Evolutionary conservation across 2,329 filamentous ascomycete genomes (phyloP), one percentile per base, ranked within the genome.

Genomic region (Pseudogymnoascus sp.): DNA sequence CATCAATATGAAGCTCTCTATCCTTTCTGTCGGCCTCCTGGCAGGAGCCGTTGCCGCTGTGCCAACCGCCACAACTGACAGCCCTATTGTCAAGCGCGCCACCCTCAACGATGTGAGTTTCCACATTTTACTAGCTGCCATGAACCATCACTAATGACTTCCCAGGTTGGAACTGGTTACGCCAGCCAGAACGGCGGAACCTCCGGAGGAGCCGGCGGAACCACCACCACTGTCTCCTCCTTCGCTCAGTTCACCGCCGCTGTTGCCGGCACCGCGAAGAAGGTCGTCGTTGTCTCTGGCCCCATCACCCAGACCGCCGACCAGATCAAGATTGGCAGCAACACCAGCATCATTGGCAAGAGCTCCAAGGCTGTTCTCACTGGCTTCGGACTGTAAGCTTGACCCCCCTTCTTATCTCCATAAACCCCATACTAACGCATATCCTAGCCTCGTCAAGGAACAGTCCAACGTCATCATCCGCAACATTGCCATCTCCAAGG

Each of bases 401-500:
- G n/a, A 28, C 10, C 28, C 8, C 10, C 28, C 10, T 12, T 10
- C 28, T 8, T 14, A 4, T 36, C 14, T 5, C 31, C 1, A 34
- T 14, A 5, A 11, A 18, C 71, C 70, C 64, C 71, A 79, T 66
- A 76, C 71, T 34, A 79, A 81, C 34, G 70, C 81, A 60, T 83
- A 11, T 50, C 83, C 25, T 73, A 62, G 86, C 62, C 79, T 80
- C 66, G 77, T 87, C 73, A 79, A 80, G 67, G 75, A 76, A 44
- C 75, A 77, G 38, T 76, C 73, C 63, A 88, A 88, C 71, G 82
- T 88, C 64, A 87, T 88, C 67, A 73, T 88, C 66, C 81, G 84
- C 37, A 88, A 88, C 78, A 71, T 88, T 65, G 80, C 79, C 65
- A 84, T 87, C 68, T 74, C 79, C 65, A 82, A 84, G 70, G 83